Base-by-base conservation (phyloP, 495 filamentous ascomycete genomes). In the Antarctomyces pellizariae region DNA sequence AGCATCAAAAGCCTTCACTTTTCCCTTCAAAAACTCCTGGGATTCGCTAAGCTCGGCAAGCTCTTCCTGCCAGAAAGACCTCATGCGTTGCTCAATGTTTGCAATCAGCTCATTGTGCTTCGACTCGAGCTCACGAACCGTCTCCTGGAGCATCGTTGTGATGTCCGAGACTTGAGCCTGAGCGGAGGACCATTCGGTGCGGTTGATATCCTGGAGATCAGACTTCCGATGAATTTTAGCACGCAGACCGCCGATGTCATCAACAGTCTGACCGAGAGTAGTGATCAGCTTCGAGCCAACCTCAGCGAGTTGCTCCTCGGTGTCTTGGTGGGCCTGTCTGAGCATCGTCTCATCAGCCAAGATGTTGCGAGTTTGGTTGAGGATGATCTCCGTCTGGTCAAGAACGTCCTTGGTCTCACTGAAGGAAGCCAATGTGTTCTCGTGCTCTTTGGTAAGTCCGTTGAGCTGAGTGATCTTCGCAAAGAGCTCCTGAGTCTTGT, bases 401-500 rank as follows among this genome's bases (percentile, higher is more conserved):
- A 97, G 61, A 5, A 82, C 55, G 24, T 65, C 65, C 30, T 74
- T 73, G 0, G 86, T 89, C 21, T 75, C 65, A 26, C 78, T 71
- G 5, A 97, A 57, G 16, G 63, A 56, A 12, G 55, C 42, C 25
- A 61, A 71, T 0, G 71, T 82, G 11, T 57, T 52, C 30, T 95
- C 83, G 31, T 82, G 71, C 24, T 93, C 78, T 28, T 80, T 76
- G 46, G 79, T 89, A 34, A 93, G 49, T 2, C 57, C 63, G 41
- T 76, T 80, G 44, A 93, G 84, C 35, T 67, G 80, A 13, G 67
- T 72, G 5, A 78, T 91, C 10, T 91, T 49, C 1, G 67, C 57
- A 43, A 90, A 80, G 5, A 95, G 59, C 43, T 97, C 79, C 38
- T 93, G 77, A 1, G 80, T 70, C 36, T 90, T 92, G 47, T 91